Base-by-base conservation (phyloP, 352 stramenopile genomes). In the Pythium guiyangense region DNA sequence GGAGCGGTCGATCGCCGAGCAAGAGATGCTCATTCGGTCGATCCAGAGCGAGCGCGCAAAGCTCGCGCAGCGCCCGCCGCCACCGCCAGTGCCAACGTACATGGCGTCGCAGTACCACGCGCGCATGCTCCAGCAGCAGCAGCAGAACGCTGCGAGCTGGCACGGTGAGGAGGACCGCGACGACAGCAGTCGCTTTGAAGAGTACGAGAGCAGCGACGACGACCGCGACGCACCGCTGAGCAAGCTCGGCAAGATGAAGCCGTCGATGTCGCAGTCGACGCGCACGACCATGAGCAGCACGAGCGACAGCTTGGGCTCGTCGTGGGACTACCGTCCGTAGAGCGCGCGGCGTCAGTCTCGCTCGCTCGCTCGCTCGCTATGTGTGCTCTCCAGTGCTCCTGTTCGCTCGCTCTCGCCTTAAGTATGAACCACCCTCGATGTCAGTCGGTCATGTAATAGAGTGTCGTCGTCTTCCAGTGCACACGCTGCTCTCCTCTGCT, bases 1-100 rank as follows among this genome's bases (percentile, higher is more conserved):
- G 77, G 68, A 87, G 44, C 62, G 71, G 27, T 84, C 74, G 20
- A 79, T 87, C 53, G 68, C 72, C 8, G 62, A 87, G 46, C 77
- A 87, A 43, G 66, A 78, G 29, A 65, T 62, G 26, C 50, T 87
- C 48, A 50, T 87, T 47, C 71, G 77, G 1, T 83, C 75, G 37
- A 71, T 77, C 35, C 60, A 73, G 44, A 47, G 42, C 26, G 67
- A 73, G 54, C 67, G 58, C 31, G 60, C 59, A 5, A 63, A 57
- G 42, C n/a, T 57, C 10, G 49, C 40, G 54, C n/a, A 50, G 60
- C 43, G 45, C 51, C 22, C 50, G 27, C n/a, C 62, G 31, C 4
- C 29, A 17, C 49, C 43, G 27, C 15, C 27, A 0, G 14, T 50
- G 25, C 15, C 48, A 10, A 20, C 48, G 48, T 20, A 57, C 22